Conservation (phyloP, 495 filamentous ascomycete genomes). For the Aspergillus kassunensis region DNA sequence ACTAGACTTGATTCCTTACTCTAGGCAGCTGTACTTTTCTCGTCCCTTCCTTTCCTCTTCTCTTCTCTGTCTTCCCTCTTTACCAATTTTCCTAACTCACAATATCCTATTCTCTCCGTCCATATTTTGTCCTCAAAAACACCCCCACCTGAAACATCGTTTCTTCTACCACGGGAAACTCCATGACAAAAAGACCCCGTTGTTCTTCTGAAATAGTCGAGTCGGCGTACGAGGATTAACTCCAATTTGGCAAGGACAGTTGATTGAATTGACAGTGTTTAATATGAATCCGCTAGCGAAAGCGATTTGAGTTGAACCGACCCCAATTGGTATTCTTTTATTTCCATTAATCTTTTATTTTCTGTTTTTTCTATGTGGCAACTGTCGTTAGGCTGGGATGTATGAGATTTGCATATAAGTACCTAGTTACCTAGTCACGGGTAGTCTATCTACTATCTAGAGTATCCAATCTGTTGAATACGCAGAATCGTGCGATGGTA, state of each 20-base stretch:
- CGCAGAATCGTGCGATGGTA: too few relatives aligned
- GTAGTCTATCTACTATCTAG: too few relatives aligned
- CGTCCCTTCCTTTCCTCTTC: conserved; percentile 15
- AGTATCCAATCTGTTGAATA: too few relatives aligned
- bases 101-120: conserved; percentile 15
- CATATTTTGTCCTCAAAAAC: conserved; percentile 6
- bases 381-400: not conserved
- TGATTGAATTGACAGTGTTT: too few relatives aligned
- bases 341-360: not conserved
- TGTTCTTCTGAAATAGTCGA: conserved; percentile 8
- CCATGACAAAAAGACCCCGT: not conserved
- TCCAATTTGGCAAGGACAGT: conserved; percentile 4
- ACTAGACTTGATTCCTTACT: conserved; percentile 92
- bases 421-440: too few relatives aligned
- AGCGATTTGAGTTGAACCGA: conserved; percentile 9
- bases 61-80: conserved; percentile 13
- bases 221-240: conserved; percentile 8
- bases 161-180: conserved; percentile 5
- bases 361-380: not conserved
- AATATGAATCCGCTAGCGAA: conserved; percentile 16
- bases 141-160: conserved; percentile 3
- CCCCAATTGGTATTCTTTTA: not conserved
- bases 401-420: too few relatives aligned
- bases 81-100: too few relatives aligned
- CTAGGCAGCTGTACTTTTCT: conserved; percentile 36